A percentile compares a stretch with the other conserved stretches of the same genome.
Conservation (phyloP, 1,284 basidiomycete genomes). For the Clitocybe nebularis region DNA sequence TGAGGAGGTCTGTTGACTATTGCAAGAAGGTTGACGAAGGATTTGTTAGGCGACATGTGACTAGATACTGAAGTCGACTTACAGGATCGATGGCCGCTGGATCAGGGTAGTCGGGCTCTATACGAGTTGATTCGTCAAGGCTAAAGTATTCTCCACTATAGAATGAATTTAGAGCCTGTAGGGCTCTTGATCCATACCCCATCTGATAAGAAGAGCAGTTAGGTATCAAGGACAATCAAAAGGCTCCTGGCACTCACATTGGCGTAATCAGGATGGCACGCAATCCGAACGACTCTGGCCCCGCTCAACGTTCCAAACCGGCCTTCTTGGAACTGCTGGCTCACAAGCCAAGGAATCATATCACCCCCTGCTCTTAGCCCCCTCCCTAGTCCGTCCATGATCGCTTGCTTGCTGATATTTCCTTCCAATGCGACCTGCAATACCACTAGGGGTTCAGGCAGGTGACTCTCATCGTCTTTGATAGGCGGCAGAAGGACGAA, state of each 20-base stretch:
- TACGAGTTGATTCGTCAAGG: slow-evolving; percentile 65
- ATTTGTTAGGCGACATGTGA: background rate
- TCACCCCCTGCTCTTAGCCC: slow-evolving; percentile 88
- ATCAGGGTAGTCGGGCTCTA: slow-evolving; percentile 61
- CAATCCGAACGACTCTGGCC: slow-evolving; percentile 89
- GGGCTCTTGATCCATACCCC: slow-evolving; percentile 94
- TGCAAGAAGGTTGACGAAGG: background rate
- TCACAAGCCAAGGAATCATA: slow-evolving; percentile 96
- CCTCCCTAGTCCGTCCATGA: slow-evolving; percentile 81
- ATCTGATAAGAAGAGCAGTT: slow-evolving; percentile 56
- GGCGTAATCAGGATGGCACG: slow-evolving; percentile 95
- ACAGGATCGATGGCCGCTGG: slow-evolving; percentile 60
- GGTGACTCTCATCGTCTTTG: slow-evolving; percentile 78
- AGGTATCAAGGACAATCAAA: slow-evolving; percentile 1
- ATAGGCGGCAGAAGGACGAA: slow-evolving; percentile 94
- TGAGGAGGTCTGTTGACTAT: slow-evolving; percentile 50
- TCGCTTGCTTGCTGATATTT: slow-evolving; percentile 82
- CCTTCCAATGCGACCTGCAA: slow-evolving; percentile 96
- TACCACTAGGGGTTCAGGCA: slow-evolving; percentile 94
- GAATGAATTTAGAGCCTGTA: slow-evolving; percentile 85
- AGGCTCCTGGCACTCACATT: slow-evolving; percentile 54
- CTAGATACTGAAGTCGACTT: slow-evolving; percentile 19
- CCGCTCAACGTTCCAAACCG: slow-evolving; percentile 93
- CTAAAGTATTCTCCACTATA: slow-evolving; percentile 93
- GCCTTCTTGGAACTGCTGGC: slow-evolving; percentile 95